These are phyloP conservation scores for Austropuccinia psidii DNA, from an alignment of 1,284 basidiomycete genomes.

Conservation along the genomic window DNA sequence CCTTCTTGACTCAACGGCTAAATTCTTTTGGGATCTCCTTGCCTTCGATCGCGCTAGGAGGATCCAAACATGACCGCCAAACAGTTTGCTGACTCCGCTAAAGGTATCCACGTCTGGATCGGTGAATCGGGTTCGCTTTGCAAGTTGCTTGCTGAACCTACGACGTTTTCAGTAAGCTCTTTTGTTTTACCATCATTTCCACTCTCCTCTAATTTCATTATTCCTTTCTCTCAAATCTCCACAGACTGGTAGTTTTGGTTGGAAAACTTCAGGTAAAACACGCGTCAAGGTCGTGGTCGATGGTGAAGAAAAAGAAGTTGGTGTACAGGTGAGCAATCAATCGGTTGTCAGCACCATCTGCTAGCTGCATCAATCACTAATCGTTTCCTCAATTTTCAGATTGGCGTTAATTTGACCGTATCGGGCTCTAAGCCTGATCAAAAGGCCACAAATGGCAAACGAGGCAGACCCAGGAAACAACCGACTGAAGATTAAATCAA, in stretches of 20 bases:
- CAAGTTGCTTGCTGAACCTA: not conserved
- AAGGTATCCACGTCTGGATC: not conserved
- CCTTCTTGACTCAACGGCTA: no score
- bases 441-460: not conserved
- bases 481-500: no score
- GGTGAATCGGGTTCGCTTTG: not conserved
- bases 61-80: slow-evolving; percentile 9
- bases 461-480: not conserved
- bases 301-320: slow-evolving; percentile 4
- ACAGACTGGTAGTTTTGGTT: slow-evolving; percentile 15
- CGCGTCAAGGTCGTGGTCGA: not conserved
- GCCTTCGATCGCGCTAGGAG: no score
- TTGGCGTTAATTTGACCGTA: slow-evolving; percentile 7
- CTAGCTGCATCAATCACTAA: not conserved
- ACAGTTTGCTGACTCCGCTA: slow-evolving; percentile 1
- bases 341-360: not conserved
- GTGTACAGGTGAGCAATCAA: not conserved
- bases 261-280: not conserved
- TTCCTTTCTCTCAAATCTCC: not conserved
- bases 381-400: not conserved
- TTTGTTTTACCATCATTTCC: no score
- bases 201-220: not conserved
- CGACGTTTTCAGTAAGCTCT: slow-evolving; percentile 16
- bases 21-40: no score
- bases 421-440: slow-evolving; percentile 3